phyloP scores from a whole-genome alignment of 495 filamentous ascomycete genomes.

The Glarea lozoyensis region DNA sequence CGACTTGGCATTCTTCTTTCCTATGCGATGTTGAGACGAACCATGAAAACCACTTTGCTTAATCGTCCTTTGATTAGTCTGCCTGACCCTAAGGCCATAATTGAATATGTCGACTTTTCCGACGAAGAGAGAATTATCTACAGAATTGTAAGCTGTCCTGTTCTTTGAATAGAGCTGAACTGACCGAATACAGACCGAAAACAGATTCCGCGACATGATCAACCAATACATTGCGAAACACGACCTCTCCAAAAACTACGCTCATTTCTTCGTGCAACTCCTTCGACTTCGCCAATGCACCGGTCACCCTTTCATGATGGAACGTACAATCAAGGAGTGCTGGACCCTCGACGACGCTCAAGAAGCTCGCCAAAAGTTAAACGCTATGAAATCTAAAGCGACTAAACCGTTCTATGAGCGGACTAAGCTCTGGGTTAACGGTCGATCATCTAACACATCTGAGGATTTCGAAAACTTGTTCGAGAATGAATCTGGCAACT shows the following conservation, averaged over 20 bases:
- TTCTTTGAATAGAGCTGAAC: slow-evolving; percentile 2
- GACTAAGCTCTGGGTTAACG: slow-evolving; percentile 14
- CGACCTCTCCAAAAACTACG: slow-evolving; percentile 3
- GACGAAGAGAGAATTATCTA: slow-evolving; percentile 35
- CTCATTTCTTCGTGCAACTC: slow-evolving; percentile 18
- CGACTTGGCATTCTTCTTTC: slow-evolving; percentile 32
- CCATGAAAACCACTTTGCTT: slow-evolving; percentile 42
- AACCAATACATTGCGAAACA: slow-evolving; percentile 10
- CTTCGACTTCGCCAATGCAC: slow-evolving; percentile 43
- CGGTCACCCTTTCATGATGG: slow-evolving; percentile 40
- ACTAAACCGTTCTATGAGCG: slow-evolving; percentile 15
- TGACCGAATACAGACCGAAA: slow-evolving; percentile 10
- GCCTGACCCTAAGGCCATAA: slow-evolving; percentile 28
- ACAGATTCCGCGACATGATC: slow-evolving; percentile 4
- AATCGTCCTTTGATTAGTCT: slow-evolving; percentile 45
- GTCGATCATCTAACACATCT: no score
- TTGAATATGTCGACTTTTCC: slow-evolving; percentile 18
- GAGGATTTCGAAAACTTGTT: no score
- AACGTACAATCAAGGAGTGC: slow-evolving; percentile 33
- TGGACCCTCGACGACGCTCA: slow-evolving; percentile 29
- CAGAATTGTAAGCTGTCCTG: slow-evolving; percentile 33
- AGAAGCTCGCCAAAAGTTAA: slow-evolving; percentile 1
- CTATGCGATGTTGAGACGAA: slow-evolving; percentile 44
- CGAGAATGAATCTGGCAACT: no score
- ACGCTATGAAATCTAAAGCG: neutral